Conservation (phyloP, 1,284 basidiomycete genomes). For the Fomitopsis pinicola region DNA sequence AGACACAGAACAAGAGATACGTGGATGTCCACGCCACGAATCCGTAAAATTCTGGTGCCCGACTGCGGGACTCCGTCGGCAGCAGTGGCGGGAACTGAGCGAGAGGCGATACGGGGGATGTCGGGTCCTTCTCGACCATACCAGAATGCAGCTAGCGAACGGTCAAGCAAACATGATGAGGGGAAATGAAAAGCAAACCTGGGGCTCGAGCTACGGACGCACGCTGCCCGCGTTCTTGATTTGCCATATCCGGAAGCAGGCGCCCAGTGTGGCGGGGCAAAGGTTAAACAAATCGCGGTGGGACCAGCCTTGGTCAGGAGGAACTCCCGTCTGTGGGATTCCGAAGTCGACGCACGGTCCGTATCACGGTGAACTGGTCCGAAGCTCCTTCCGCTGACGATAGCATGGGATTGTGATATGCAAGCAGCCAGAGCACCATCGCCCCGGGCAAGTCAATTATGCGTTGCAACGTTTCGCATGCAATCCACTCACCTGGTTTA, state of each 20-base stretch:
- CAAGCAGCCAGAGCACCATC: background rate
- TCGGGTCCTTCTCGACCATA: constrained; percentile 28
- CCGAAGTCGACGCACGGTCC: constrained; percentile 1
- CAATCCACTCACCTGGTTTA: background rate
- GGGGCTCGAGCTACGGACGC: constrained; percentile 1
- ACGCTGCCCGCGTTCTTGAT: constrained; percentile 8
- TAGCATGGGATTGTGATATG: constrained; percentile 4
- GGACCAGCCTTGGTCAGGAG: constrained; percentile 3
- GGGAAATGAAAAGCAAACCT: background rate
- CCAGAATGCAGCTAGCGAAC: background rate
- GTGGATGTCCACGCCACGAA: constrained; percentile 83
- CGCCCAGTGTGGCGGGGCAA: constrained; percentile 3
- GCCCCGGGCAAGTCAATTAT: background rate
- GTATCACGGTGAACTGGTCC: constrained; percentile 3
- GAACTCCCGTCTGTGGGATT: constrained; percentile 5
- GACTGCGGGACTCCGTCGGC: constrained; percentile 44
- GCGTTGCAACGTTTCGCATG: background rate
- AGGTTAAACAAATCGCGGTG: constrained; percentile 4
- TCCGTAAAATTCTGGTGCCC: constrained; percentile 82
- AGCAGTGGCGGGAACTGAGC: constrained; percentile 44
- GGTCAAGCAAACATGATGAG: constrained; percentile 4
- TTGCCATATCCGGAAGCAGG: constrained; percentile 4
- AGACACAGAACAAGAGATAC: constrained; percentile 65
- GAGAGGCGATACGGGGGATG: constrained; percentile 50
- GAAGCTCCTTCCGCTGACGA: constrained; percentile 1